A percentile compares a stretch with the other conserved stretches of the same genome.
Evolutionary conservation across 169 alveolate genomes (phyloP).

Genomic region (Plasmodium coatneyi): DNA sequence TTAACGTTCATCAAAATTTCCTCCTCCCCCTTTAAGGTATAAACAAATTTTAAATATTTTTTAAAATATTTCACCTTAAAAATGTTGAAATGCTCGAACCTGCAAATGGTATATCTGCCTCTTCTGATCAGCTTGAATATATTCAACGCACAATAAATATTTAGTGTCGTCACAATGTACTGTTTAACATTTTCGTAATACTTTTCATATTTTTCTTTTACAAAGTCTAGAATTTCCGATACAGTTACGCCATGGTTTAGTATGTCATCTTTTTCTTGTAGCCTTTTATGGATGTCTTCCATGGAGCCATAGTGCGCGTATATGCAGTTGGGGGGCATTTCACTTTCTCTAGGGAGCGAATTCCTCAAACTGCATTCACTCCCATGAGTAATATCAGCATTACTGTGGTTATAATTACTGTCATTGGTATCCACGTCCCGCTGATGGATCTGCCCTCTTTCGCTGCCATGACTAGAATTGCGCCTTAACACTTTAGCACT

Average conservation of each 20-base stretch:
- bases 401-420: neutral
- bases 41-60: slow-evolving; percentile 59
- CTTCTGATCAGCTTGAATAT: slow-evolving; percentile 69
- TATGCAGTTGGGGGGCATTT: neutral
- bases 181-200: slow-evolving; percentile 72
- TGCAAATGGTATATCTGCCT: slow-evolving; percentile 62
- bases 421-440: neutral
- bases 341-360: neutral
- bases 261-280: slow-evolving; percentile 60
- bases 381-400: neutral
- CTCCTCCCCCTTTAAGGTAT: slow-evolving; percentile 68
- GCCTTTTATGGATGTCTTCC: slow-evolving; percentile 15
- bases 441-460: neutral
- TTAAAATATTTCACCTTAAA: slow-evolving; percentile 62
- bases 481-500: neutral
- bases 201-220: slow-evolving; percentile 68
- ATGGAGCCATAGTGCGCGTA: neutral
- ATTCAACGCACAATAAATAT: slow-evolving; percentile 66
- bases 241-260: slow-evolving; percentile 76
- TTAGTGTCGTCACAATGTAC: slow-evolving; percentile 46
- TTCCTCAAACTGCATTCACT: neutral
- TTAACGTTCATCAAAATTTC: slow-evolving; percentile 59
- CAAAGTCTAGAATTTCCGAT: slow-evolving; percentile 65
- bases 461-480: neutral
- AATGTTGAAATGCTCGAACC: slow-evolving; percentile 40